Conservation (phyloP, 208 protist genomes). For the Phytomonas francai region DNA sequence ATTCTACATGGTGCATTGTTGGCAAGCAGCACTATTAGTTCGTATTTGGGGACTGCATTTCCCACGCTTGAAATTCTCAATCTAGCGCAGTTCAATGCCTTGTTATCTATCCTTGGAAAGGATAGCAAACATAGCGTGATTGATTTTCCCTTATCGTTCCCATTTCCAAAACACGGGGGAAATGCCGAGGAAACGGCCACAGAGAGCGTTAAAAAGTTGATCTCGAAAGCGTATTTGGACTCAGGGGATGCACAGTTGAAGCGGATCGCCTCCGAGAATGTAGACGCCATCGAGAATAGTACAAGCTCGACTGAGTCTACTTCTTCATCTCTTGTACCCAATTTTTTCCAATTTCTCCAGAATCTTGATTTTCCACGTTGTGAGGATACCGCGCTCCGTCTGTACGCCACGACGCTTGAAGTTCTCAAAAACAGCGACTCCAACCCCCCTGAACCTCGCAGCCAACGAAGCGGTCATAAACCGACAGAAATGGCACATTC, state of each 20-base stretch:
- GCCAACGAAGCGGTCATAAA: background rate
- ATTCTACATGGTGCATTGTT: constrained; percentile 19
- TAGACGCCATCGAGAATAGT: background rate
- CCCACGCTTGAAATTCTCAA: constrained; percentile 24
- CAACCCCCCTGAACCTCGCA: background rate
- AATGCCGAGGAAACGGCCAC: background rate
- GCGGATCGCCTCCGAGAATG: constrained; percentile 8
- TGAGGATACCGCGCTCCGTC: background rate
- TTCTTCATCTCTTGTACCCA: background rate
- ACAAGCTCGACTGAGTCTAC: constrained; percentile 3
- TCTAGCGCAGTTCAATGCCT: constrained; percentile 17
- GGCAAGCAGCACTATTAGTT: background rate
- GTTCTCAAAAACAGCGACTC: background rate
- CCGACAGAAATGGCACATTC: background rate
- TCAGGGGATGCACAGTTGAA: constrained; percentile 25
- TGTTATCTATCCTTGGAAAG: background rate
- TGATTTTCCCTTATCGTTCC: background rate
- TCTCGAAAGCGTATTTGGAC: background rate
- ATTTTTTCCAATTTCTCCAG: constrained; percentile 14
- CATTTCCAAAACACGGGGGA: background rate
- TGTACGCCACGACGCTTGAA: background rate
- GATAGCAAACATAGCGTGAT: background rate
- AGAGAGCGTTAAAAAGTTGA: background rate
- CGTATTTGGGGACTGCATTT: background rate
- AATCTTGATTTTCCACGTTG: constrained; percentile 16